phyloP scores from a whole-genome alignment of 202 grass and related monocot genomes.

The Cymbopogon flexuosus region DNA sequence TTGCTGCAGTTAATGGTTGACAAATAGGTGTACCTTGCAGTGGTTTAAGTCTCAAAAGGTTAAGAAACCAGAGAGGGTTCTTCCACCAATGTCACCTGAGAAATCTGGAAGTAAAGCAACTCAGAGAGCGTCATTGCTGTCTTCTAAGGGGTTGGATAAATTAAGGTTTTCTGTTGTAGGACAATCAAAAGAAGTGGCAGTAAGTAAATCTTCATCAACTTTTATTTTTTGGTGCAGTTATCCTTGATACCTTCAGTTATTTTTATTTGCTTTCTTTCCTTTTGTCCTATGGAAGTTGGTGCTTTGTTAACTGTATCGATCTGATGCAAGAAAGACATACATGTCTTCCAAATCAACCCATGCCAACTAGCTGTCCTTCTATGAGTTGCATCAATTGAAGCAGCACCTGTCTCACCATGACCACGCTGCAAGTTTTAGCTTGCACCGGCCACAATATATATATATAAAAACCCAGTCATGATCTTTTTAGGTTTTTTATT shows the following conservation, averaged over 20 bases:
- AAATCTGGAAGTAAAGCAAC: slow-evolving; percentile 47
- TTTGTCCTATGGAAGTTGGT: neutral
- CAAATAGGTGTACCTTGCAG: slow-evolving; percentile 49
- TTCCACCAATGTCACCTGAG: slow-evolving; percentile 70
- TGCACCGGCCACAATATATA: neutral
- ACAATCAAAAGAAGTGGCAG: slow-evolving; percentile 51
- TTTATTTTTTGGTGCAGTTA: slow-evolving; percentile 5
- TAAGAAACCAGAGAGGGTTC: slow-evolving; percentile 70
- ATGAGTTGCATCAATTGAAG: slow-evolving; percentile 16
- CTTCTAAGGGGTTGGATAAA: slow-evolving; percentile 61
- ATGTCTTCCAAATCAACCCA: neutral
- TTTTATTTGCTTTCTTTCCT: slow-evolving; percentile 1
- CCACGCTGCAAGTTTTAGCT: neutral
- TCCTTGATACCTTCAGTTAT: slow-evolving; percentile 10
- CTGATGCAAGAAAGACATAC: neutral
- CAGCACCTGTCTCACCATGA: neutral
- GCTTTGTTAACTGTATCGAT: slow-evolving; percentile 4
- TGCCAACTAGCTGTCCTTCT: neutral
- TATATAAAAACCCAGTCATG: neutral
- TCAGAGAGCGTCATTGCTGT: slow-evolving; percentile 28
- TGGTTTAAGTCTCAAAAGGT: slow-evolving; percentile 92
- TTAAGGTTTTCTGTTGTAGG: slow-evolving; percentile 70
- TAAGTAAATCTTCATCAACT: slow-evolving; percentile 41
- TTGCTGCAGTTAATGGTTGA: slow-evolving; percentile 15
- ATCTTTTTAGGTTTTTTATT: slow-evolving; percentile 16